Conservation (phyloP, 208 protist genomes). For the Angomonas ambiguus region DNA sequence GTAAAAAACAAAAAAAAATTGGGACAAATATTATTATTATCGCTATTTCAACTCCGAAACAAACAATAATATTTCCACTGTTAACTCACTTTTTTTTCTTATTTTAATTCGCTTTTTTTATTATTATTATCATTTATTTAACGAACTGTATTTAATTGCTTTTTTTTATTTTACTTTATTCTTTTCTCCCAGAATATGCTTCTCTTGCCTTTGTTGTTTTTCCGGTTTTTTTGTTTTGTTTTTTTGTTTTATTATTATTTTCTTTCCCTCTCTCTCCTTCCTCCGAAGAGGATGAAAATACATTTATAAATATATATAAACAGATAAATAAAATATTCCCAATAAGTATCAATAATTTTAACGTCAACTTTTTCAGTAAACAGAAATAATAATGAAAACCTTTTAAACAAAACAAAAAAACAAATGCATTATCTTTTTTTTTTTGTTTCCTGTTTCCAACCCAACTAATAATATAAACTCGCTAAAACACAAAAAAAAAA, state of each 20-base stretch:
- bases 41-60: neutral
- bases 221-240: constrained; percentile 3
- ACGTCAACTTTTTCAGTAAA: no score
- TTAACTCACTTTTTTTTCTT: neutral
- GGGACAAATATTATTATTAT: neutral
- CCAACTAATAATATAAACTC: no score
- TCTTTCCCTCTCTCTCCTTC: constrained; percentile 18
- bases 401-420: no score
- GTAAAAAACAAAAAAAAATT: constrained; percentile 6
- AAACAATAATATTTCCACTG: neutral
- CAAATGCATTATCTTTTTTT: no score
- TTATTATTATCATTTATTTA: no score
- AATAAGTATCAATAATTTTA: no score
- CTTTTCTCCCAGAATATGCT: neutral
- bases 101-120: constrained; percentile 17
- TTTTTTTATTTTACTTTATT: constrained; percentile 10
- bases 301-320: no score
- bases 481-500: no score
- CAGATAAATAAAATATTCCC: no score
- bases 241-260: constrained; percentile 12
- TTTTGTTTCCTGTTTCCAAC: no score
- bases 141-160: neutral
- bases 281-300: constrained; percentile 1
- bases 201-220: constrained; percentile 14
- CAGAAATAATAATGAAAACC: no score